Percentiles rank a stretch among this genome's conserved stretches.
phyloP scores from a whole-genome alignment of 2,329 filamentous ascomycete genomes.

The Rhynchosporium secalis region DNA sequence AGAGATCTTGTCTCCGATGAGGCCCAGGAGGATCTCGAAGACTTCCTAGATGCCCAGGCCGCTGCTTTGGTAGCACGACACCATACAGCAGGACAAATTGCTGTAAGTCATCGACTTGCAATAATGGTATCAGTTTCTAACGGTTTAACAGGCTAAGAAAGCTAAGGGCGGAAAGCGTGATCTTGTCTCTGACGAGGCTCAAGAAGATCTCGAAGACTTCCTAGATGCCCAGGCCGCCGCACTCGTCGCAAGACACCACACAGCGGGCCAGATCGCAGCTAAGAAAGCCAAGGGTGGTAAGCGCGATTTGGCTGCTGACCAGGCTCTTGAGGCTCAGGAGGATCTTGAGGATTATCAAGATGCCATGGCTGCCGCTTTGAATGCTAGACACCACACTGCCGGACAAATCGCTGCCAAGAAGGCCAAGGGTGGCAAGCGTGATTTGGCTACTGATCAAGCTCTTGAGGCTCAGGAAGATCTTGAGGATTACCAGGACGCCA shows the following conservation, averaged over 20 bases:
- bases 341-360: conserved; percentile 2
- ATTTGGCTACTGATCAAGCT: conserved; percentile 16
- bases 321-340: conserved; percentile 1
- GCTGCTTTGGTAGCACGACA: conserved; percentile 6
- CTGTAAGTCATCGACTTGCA: conserved; percentile 13
- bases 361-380: conserved; percentile 13
- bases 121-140: background rate
- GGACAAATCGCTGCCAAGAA: conserved; percentile 28
- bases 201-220: too few species aligned
- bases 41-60: conserved; percentile 11
- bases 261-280: conserved; percentile 30
- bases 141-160: background rate
- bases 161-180: background rate
- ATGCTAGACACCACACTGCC: conserved; percentile 30
- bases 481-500: conserved; percentile 5
- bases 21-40: conserved; percentile 5
- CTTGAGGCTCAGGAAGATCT: background rate
- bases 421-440: conserved; percentile 19
- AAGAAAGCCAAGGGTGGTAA: conserved; percentile 26
- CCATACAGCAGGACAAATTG: conserved; percentile 29
- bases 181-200: background rate
- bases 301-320: conserved; percentile 18
- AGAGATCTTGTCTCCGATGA: conserved; percentile 18
- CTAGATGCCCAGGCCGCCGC: too few species aligned
- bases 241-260: conserved; percentile 23